phyloP scores from a whole-genome alignment of 495 filamentous ascomycete species.

The Copromyces sp. region DNA sequence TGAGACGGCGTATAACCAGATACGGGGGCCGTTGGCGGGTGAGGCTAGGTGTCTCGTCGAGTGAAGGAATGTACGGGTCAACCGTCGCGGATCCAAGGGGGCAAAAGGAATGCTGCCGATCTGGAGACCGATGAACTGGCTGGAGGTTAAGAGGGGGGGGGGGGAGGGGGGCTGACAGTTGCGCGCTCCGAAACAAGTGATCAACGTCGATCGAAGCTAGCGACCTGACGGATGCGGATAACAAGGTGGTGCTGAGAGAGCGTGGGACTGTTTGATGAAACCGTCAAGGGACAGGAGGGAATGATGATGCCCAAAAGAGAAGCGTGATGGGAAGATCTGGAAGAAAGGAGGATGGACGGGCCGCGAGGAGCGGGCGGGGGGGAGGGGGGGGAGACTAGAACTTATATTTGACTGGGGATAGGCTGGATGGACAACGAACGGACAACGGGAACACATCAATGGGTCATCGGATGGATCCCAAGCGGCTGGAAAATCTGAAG shows the following conservation, averaged over 20 bases:
- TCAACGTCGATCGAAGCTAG: slow-evolving; percentile 29
- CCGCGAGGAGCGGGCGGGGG: background rate
- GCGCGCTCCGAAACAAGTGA: slow-evolving; percentile 2
- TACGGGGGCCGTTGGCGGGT: slow-evolving; percentile 1
- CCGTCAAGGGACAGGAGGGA: slow-evolving; percentile 4
- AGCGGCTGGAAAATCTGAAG: background rate
- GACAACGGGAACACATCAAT: background rate
- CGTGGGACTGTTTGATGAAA: background rate
- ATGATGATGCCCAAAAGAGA: background rate
- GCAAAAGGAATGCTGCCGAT: slow-evolving; percentile 27
- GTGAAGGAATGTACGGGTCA: slow-evolving; percentile 8
- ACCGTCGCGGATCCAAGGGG: slow-evolving; percentile 22
- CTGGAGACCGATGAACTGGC: slow-evolving; percentile 5
- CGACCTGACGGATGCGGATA: slow-evolving; percentile 19
- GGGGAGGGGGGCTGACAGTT: slow-evolving; percentile 12
- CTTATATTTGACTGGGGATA: background rate
- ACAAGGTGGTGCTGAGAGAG: slow-evolving; percentile 5
- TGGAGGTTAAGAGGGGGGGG: slow-evolving; percentile 10
- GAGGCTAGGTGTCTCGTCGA: slow-evolving; percentile 1
- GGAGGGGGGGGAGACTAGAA: background rate
- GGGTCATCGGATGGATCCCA: background rate
- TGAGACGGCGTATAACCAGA: slow-evolving; percentile 8
- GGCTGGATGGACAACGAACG: background rate
- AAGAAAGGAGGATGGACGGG: background rate
- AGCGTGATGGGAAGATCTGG: slow-evolving; percentile 1